A percentile compares a stretch with the other conserved stretches of the same genome.
Conservation (phyloP, 75 land plant genomes). For the Chamaecyparis obtusa region DNA sequence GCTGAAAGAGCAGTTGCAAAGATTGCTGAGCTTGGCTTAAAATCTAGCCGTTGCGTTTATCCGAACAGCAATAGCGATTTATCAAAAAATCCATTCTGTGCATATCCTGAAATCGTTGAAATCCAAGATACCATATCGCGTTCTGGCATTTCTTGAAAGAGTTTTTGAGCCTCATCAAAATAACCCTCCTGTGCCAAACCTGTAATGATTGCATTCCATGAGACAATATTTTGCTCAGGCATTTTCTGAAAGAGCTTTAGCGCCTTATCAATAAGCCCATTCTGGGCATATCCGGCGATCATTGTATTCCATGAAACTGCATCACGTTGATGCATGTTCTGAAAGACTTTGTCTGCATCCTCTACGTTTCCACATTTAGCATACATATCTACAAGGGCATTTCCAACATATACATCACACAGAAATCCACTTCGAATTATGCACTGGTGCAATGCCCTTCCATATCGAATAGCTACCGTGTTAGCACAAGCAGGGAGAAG, state of each 20-base stretch:
- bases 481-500: too few relatives aligned
- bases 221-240: slow-evolving; percentile 28
- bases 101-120: slow-evolving; percentile 20
- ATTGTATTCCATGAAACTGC: slow-evolving; percentile 43
- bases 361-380: slow-evolving; percentile 32
- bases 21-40: slow-evolving; percentile 27
- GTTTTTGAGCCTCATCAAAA: slow-evolving; percentile 12
- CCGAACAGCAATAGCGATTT: slow-evolving; percentile 23
- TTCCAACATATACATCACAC: slow-evolving; percentile 20
- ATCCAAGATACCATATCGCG: slow-evolving; percentile 19
- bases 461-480: slow-evolving; percentile 14
- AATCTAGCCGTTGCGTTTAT: slow-evolving; percentile 24
- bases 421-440: slow-evolving; percentile 16
- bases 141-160: slow-evolving; percentile 11
- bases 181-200: slow-evolving; percentile 12
- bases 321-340: slow-evolving; percentile 25
- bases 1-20: slow-evolving; percentile 29
- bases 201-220: slow-evolving; percentile 21
- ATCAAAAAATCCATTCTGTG: slow-evolving; percentile 17
- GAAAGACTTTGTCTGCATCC: slow-evolving; percentile 35
- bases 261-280: slow-evolving; percentile 17
- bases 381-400: slow-evolving; percentile 41
- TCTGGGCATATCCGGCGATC: slow-evolving; percentile 16
- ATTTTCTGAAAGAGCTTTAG: slow-evolving; percentile 19
- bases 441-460: slow-evolving; percentile 20